Conservation (phyloP, 345 rosid species). For the rapeseed (Brassica napus) region Da-Ae NC_063449.1:40593501-40594000, state of each 20-base stretch:
- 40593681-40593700: slow-evolving; percentile 39
- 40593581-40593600: slow-evolving; percentile 1
- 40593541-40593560: slow-evolving; percentile 40
- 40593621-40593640: slow-evolving; percentile 9
- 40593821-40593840: slow-evolving; percentile 57
- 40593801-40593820: slow-evolving; percentile 45
- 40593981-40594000: slow-evolving; percentile 2
- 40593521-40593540: slow-evolving; percentile 65
- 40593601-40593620: slow-evolving; percentile 24
- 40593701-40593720: slow-evolving; percentile 43
- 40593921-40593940: slow-evolving; percentile 4
- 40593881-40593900: slow-evolving; percentile 52
- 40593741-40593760: slow-evolving; percentile 36
- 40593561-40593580: slow-evolving; percentile 37
- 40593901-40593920: slow-evolving; percentile 17
- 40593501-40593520: slow-evolving; percentile 44
- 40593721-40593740: slow-evolving; percentile 37
- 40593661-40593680: slow-evolving; percentile 45
- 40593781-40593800: slow-evolving; percentile 49
- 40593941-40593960: not conserved
- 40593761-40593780: slow-evolving; percentile 47
- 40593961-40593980: slow-evolving; percentile 7
- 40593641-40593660: slow-evolving; percentile 28
- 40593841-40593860: slow-evolving; percentile 47
- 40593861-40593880: slow-evolving; percentile 52